Base-by-base conservation (phyloP, 1,139 yeast genomes). In the Saccharomycopsis hybrid region DNA sequence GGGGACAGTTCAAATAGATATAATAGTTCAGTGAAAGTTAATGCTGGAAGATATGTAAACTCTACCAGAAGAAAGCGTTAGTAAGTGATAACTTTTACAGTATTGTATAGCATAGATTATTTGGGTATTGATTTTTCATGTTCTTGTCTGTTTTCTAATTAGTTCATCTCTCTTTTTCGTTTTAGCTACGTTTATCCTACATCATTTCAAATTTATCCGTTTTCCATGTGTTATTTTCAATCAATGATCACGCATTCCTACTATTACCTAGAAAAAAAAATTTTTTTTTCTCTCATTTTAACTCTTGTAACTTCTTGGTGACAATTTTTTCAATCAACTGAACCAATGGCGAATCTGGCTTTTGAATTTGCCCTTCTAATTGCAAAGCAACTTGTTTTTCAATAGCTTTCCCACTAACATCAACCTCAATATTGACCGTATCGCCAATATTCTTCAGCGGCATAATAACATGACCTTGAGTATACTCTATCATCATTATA, bases 401-500 rank as follows among this genome's bases (percentile, higher is more conserved):
- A 55, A 92, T 80, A 56, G 90, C 74, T 67, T 92, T 92, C 27
- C 97, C 98, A 46, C 94, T 85, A 49, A 90, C 72, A 65, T 92
- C 98, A 28, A 92, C 98, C 67, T 92, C 98, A 48, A 94, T 81
- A 60, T 92, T 94, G 43, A 92, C 95, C 27, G 64, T 59, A 40
- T 77, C 85, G 1, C 88, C 90, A 2, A 77, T 62, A 3, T 65
- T 55, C 62, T 88, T 90, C 53, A 63, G 58, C 7, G 96, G 83
- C 67, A 89, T 69, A 2, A 85, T 74, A 35, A 92, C 96, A 65
- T 82, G 82, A 18, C 72, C 77, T 66, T 92, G 98, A 0, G 97
- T 90, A 64, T 90, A 90, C 48, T 88, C 85, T 51, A 92, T 86
- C 82, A 92, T 81, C 84, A 90, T 87, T 52, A 92, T 88, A 48